A percentile compares a stretch with the other conserved stretches of the same genome.
phyloP scores from a whole-genome alignment of 768 basidiomycete species.

The Gelatoporia subvermispora region DNA sequence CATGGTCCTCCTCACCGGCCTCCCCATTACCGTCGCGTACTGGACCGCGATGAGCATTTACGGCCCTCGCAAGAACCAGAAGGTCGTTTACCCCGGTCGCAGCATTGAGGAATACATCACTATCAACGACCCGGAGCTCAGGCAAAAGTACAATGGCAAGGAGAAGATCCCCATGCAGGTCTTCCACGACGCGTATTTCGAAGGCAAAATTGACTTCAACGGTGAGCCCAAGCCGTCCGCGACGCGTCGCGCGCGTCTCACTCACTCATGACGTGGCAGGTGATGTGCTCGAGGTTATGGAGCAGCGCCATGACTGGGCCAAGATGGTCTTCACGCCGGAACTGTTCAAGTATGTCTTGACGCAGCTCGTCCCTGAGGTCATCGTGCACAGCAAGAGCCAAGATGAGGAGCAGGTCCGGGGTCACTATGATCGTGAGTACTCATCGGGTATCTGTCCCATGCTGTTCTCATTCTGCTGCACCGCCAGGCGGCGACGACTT shows the following conservation, averaged over 20 bases:
- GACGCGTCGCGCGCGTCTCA: constrained; percentile 7
- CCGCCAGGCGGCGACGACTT: constrained; percentile 86
- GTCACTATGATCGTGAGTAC: constrained; percentile 84
- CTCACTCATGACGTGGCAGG: constrained; percentile 38
- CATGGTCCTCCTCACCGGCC: constrained; percentile 65
- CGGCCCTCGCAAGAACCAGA: constrained; percentile 78
- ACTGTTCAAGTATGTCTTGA: constrained; percentile 92
- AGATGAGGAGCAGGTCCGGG: constrained; percentile 94
- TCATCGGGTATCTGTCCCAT: constrained; percentile 3
- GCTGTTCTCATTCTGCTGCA: constrained; percentile 3
- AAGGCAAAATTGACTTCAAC: constrained; percentile 93
- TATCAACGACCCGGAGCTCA: constrained; percentile 81
- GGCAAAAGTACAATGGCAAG: constrained; percentile 72
- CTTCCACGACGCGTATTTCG: constrained; percentile 97
- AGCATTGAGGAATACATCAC: constrained; percentile 88
- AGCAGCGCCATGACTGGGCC: constrained; percentile 94
- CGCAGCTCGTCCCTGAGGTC: constrained; percentile 86
- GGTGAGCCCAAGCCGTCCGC: constrained; percentile 41
- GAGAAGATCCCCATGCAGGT: constrained; percentile 96
- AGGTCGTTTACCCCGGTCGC: constrained; percentile 79
- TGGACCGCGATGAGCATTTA: constrained; percentile 86
- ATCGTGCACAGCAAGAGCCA: constrained; percentile 86
- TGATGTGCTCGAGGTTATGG: constrained; percentile 90
- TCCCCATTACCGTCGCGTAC: constrained; percentile 80
- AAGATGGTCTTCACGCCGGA: constrained; percentile 87